Percentiles rank a stretch among this genome's conserved stretches.
Evolutionary conservation across 768 basidiomycete species (phyloP).

Genomic region (Kwoniella sp.): DNA sequence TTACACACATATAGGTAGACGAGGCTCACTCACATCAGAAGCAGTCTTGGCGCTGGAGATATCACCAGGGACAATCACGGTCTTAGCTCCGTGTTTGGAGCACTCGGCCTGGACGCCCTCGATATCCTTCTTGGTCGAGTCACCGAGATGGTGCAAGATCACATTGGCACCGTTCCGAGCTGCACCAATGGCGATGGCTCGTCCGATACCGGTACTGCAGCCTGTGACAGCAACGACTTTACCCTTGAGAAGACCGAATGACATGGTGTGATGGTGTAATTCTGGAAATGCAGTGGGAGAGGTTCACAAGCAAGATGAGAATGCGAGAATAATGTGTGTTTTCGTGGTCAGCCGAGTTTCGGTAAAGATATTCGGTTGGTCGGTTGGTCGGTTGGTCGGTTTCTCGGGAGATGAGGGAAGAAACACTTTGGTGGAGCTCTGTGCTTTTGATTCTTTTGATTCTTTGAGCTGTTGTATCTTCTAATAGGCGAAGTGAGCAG

Average conservation of each 20-base stretch:
- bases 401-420: not conserved
- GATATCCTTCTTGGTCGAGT: constrained; percentile 59
- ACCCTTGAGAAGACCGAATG: constrained; percentile 49
- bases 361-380: not conserved
- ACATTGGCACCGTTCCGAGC: constrained; percentile 70
- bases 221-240: constrained; percentile 74
- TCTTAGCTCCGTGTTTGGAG: constrained; percentile 57
- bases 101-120: constrained; percentile 59
- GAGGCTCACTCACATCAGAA: constrained; percentile 59
- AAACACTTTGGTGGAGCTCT: not conserved
- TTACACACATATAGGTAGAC: too few relatives aligned
- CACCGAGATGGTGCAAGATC: constrained; percentile 70
- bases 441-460: too few relatives aligned
- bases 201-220: constrained; percentile 72
- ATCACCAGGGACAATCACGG: constrained; percentile 66
- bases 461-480: too few relatives aligned
- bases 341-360: not conserved
- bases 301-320: too few relatives aligned
- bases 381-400: not conserved
- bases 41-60: constrained; percentile 66
- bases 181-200: constrained; percentile 67
- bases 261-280: constrained; percentile 7
- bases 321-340: too few relatives aligned
- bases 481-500: too few relatives aligned
- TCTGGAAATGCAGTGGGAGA: too few relatives aligned